phyloP scores from a whole-genome alignment of 768 basidiomycete species.

The Mycena indigotica region DNA sequence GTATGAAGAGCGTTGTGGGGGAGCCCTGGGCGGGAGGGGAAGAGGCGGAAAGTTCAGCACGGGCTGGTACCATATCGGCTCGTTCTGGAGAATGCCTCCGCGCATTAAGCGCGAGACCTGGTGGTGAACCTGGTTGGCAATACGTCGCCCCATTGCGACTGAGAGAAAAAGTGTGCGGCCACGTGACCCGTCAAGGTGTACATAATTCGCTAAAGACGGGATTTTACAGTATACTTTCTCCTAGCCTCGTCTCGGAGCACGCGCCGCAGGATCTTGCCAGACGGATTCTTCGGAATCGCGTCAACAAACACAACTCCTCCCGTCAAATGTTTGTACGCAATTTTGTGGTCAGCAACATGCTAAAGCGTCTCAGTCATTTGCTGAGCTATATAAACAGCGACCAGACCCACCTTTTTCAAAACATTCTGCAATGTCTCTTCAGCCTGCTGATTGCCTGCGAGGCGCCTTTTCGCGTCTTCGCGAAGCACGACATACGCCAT shows the following conservation, averaged over 20 bases:
- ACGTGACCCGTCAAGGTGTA: neutral
- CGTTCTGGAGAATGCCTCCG: slow-evolving; percentile 57
- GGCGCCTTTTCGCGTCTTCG: slow-evolving; percentile 40
- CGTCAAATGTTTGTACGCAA: slow-evolving; percentile 59
- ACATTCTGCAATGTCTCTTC: slow-evolving; percentile 42
- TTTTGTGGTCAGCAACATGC: slow-evolving; percentile 62
- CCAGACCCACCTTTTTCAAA: slow-evolving; percentile 54
- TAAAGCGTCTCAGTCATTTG: slow-evolving; percentile 23
- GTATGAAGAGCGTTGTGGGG: slow-evolving; percentile 57
- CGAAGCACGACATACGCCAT: slow-evolving; percentile 67
- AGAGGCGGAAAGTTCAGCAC: slow-evolving; percentile 89
- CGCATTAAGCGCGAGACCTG: slow-evolving; percentile 81
- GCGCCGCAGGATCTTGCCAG: slow-evolving; percentile 66
- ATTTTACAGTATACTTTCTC: neutral
- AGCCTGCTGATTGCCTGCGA: slow-evolving; percentile 35
- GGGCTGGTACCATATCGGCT: slow-evolving; percentile 83
- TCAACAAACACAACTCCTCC: slow-evolving; percentile 68
- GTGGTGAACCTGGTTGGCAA: slow-evolving; percentile 88
- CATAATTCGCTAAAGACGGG: slow-evolving; percentile 1
- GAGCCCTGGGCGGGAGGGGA: slow-evolving; percentile 76
- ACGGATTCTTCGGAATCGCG: slow-evolving; percentile 67
- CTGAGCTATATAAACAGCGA: neutral
- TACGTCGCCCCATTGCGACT: slow-evolving; percentile 66
- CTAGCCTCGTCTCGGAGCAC: slow-evolving; percentile 55
- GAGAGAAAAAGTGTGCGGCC: slow-evolving; percentile 1